Percentiles rank a stretch among this genome's conserved stretches.
These are phyloP conservation scores for Ganoderma meredithae DNA, from an alignment of 1,284 basidiomycete species.

Conservation along the genomic window DNA sequence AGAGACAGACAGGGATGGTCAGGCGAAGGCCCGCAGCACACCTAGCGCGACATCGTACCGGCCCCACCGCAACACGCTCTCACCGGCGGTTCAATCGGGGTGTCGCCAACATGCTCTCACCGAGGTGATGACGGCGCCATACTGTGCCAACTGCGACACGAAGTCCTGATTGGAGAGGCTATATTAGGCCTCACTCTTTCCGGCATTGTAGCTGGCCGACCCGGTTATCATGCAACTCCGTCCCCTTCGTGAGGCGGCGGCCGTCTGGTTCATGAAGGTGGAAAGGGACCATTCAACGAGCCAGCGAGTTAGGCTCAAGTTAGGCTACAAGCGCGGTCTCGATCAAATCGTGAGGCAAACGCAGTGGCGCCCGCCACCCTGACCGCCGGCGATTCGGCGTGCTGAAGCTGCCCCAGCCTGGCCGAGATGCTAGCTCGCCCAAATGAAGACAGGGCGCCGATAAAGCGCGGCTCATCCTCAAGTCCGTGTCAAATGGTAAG, in stretches of 20 bases:
- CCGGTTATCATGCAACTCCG: background rate
- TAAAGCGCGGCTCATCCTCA: slow-evolving; percentile 58
- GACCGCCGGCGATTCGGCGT: background rate
- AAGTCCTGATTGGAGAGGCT: background rate
- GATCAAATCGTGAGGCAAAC: background rate
- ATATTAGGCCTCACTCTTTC: background rate
- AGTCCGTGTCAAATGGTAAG: slow-evolving; percentile 42
- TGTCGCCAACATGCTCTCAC: slow-evolving; percentile 48
- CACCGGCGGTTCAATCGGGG: background rate
- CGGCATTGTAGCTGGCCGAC: background rate
- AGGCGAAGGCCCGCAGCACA: slow-evolving; percentile 40
- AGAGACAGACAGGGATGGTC: slow-evolving; percentile 35
- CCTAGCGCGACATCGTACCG: slow-evolving; percentile 39
- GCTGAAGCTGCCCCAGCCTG: background rate
- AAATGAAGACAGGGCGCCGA: slow-evolving; percentile 48
- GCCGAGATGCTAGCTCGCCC: background rate
- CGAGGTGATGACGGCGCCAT: slow-evolving; percentile 44
- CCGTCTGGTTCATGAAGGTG: background rate
- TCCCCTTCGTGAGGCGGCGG: background rate
- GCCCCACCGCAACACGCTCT: slow-evolving; percentile 21
- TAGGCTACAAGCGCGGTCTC: background rate
- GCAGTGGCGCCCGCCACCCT: slow-evolving; percentile 44
- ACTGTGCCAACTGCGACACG: slow-evolving; percentile 33
- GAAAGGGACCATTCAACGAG: background rate
- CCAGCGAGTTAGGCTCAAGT: background rate